phyloP scores from a whole-genome alignment of 2,329 filamentous ascomycete genomes.

The Geosmithia putterillii region DNA sequence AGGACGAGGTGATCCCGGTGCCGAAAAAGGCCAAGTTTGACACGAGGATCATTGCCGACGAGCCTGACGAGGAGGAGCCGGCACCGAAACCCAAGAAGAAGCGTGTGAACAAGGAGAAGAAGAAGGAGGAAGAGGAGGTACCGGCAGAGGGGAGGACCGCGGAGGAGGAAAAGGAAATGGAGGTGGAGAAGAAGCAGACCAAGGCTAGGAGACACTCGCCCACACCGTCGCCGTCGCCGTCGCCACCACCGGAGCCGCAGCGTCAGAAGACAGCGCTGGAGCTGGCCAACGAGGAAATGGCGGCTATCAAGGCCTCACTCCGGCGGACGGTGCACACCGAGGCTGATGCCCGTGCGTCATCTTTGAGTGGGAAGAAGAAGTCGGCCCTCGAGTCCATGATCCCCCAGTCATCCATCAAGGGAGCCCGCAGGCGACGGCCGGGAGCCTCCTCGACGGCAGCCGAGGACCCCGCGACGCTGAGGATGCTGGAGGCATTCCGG shows the following conservation, averaged over 20 bases:
- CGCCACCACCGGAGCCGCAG: slow-evolving; percentile 10
- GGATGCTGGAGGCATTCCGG: slow-evolving; percentile 68
- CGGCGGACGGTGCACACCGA: slow-evolving; percentile 45
- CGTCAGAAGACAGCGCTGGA: slow-evolving; percentile 44
- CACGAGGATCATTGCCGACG: slow-evolving; percentile 55
- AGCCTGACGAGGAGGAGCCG: slow-evolving; percentile 26
- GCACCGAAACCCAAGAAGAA: slow-evolving; percentile 12
- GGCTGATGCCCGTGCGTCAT: slow-evolving; percentile 37
- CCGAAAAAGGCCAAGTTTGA: slow-evolving; percentile 72
- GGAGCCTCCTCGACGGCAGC: slow-evolving; percentile 35
- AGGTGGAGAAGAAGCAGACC: neutral
- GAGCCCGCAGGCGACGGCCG: slow-evolving; percentile 52
- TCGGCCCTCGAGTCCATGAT: slow-evolving; percentile 64
- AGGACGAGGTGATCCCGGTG: slow-evolving; percentile 37
- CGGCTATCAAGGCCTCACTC: slow-evolving; percentile 71
- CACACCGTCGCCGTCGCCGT: slow-evolving; percentile 1
- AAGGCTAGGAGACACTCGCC: slow-evolving; percentile 4
- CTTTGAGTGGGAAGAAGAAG: slow-evolving; percentile 42
- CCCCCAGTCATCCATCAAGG: slow-evolving; percentile 56
- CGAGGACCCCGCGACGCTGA: slow-evolving; percentile 53
- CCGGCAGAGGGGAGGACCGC: slow-evolving; percentile 11
- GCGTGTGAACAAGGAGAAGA: too few relatives aligned
- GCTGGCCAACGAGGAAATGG: slow-evolving; percentile 67
- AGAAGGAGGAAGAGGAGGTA: slow-evolving; percentile 14
- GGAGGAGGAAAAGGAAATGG: slow-evolving; percentile 9